Percentiles rank a stretch among this genome's conserved stretches.
These are phyloP conservation scores for Trametes pubescens DNA, from an alignment of 1,284 basidiomycete genomes.

Conservation along the genomic window DNA sequence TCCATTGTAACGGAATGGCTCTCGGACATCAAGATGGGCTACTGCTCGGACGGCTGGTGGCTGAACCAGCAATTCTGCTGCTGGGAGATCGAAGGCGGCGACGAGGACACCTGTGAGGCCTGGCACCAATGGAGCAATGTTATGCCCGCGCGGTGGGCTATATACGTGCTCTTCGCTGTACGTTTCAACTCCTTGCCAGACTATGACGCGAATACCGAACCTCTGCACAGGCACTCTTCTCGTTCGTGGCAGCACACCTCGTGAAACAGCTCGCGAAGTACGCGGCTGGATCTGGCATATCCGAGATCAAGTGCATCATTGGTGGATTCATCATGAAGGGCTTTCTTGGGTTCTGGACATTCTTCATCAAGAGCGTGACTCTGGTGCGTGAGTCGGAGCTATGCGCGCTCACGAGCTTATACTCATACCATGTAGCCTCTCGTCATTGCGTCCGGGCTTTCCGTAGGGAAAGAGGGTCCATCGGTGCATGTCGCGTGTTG, in stretches of 20 bases:
- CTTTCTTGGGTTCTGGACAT: slow-evolving; percentile 89
- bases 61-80: slow-evolving; percentile 98
- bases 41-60: slow-evolving; percentile 99
- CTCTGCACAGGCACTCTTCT: slow-evolving; percentile 70
- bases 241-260: slow-evolving; percentile 87
- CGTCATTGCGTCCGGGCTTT: slow-evolving; percentile 97
- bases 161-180: slow-evolving; percentile 92
- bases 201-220: background rate
- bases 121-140: slow-evolving; percentile 94
- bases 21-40: slow-evolving; percentile 97
- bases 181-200: slow-evolving; percentile 42
- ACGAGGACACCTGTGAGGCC: slow-evolving; percentile 85
- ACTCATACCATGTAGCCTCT: slow-evolving; percentile 70
- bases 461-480: slow-evolving; percentile 98
- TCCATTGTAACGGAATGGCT: slow-evolving; percentile 99
- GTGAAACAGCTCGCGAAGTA: slow-evolving; percentile 92
- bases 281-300: slow-evolving; percentile 97
- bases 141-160: slow-evolving; percentile 79
- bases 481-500: slow-evolving; percentile 98
- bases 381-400: slow-evolving; percentile 65
- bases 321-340: slow-evolving; percentile 98
- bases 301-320: slow-evolving; percentile 98
- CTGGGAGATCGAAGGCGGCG: slow-evolving; percentile 90
- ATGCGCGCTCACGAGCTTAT: background rate
- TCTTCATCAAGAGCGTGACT: slow-evolving; percentile 91